These are phyloP conservation scores for Phallus indusiatus DNA, from an alignment of 768 basidiomycete species.

Conservation along the genomic window DNA sequence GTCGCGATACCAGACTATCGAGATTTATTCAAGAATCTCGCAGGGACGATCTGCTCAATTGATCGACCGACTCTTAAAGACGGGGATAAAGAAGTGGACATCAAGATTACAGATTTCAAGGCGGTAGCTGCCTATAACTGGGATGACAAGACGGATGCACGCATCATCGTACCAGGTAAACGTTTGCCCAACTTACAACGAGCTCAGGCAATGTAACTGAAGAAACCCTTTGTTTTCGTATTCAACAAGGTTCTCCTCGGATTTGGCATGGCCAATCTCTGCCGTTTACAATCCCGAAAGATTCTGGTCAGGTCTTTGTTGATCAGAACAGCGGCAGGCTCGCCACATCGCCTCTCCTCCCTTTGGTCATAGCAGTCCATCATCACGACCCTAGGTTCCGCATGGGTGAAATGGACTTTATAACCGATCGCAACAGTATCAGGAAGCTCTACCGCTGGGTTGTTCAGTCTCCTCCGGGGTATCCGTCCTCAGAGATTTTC, in stretches of 20 bases:
- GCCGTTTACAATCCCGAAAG: constrained; percentile 47
- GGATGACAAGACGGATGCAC: constrained; percentile 32
- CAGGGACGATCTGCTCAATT: not conserved
- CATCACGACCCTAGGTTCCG: constrained; percentile 19
- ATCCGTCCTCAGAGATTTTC: constrained; percentile 37
- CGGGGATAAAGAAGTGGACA: not conserved
- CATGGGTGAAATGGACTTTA: constrained; percentile 33
- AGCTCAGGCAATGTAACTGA: not conserved
- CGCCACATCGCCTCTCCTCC: constrained; percentile 32
- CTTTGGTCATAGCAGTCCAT: constrained; percentile 53
- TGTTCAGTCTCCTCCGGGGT: constrained; percentile 13
- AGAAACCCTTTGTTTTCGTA: constrained; percentile 16
- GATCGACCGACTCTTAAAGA: not conserved
- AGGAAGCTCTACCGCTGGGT: constrained; percentile 57
- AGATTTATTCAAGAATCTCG: not conserved
- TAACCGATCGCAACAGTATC: constrained; percentile 60
- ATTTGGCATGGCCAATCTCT: constrained; percentile 40
- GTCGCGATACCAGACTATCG: not conserved
- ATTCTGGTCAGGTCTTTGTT: constrained; percentile 37
- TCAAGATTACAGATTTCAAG: constrained; percentile 9
- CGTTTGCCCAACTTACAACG: not conserved
- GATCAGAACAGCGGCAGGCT: constrained; percentile 51
- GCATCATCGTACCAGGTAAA: constrained; percentile 34
- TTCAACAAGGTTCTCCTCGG: constrained; percentile 43
- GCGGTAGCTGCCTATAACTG: constrained; percentile 44